Base-by-base conservation (phyloP, 495 filamentous ascomycete genomes). In the Penicillium salamii region DNA sequence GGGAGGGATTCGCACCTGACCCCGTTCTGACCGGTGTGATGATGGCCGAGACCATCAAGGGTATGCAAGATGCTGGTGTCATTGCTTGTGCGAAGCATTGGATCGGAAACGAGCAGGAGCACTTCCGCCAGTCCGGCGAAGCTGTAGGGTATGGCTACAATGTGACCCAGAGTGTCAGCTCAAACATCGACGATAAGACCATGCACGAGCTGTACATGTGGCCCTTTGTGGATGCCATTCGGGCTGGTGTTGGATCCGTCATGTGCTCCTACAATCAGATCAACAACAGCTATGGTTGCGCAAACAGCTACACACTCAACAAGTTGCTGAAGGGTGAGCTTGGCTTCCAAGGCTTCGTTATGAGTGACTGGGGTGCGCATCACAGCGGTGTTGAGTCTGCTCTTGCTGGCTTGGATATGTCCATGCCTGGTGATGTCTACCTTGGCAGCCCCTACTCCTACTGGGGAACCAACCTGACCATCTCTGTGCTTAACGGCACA, bases 121-220 rank as follows among this genome's bases (percentile, higher is more conserved):
- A 95, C 65, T 96, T 95, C 76, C 86, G 93, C 49, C 86, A 93
- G 63, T 64, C 66, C 0, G 65, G 72, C n/a, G 86, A 90, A 61
- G 78, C 82, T 3, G 63, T 63, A 36, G 76, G 71, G 13, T 86
- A 80, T 51, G 83, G 84, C 2, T 85, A 77, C 62, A 77, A 85
- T 51, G 85, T 89, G 46, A 65, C 58, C 19, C 80, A 91, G 44
- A 71, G 76, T 20, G 40, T 85, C 5, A 93, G 89, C 60, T 82
- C 85, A 13, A 98, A 97, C 62, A 71, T 97, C 13, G 93, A 97
- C 62, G 93, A 98, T 69, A 85, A 82, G 64, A 95, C 92, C 3
- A 81, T 98, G 82, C 93, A 98, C 67, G 93, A 98, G 67, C 61
- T 93, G 29, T 98, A 98, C 62, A 77, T 96, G 9, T 98, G 93